Evolutionary conservation across 352 stramenopile genomes (phyloP), one percentile per base, ranked within the genome.

Genomic region (Phytophthora cactorum): DNA sequence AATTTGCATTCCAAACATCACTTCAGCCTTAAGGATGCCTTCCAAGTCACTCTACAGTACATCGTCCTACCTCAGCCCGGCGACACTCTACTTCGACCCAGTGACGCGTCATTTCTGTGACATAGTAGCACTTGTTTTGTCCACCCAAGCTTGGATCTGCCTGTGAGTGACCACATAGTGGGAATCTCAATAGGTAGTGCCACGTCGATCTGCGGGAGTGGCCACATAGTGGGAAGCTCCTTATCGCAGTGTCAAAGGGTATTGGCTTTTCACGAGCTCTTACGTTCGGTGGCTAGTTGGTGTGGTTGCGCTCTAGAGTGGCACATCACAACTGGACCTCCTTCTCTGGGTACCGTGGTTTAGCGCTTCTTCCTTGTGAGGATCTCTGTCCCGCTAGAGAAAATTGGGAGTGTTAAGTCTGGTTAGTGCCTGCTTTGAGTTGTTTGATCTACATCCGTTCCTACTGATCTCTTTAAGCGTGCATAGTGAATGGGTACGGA

Each of bases 221-320:
- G 59, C 43, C 59, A 60, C 51, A 60, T 67, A 38, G 51, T 67
- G 59, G 51, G 60, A 38, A 68, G 44, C 34, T 44, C 60, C 45
- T 52, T 34, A 32, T 61, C 34, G 46, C 9, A 39, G 34, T 12
- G 34, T 39, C 51, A 41, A 55, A 22, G 52, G 31, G 25, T 68
- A 34, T n/a, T 32, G 10, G 25, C 43, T 58, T 28, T 43, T 25
- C 50, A 57, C 45, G 50, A 60, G 60, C 52, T 52, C 27, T 51
- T 36, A 56, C 59, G 52, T 67, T 68, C 43, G 29, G 60, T 62
- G 45, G 52, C 43, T 68, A 58, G 52, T 68, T 62, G 34, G 52
- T 62, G 43, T 68, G 38, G 44, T 68, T 68, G 52, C 45, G 34
- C 45, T 28, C n/a, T 17, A 52, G 25, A 46, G 52, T 57, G 44